Evolutionary conservation across 2,329 filamentous ascomycete species (phyloP).

Genomic region (Hyphodiscus sp.): DNA sequence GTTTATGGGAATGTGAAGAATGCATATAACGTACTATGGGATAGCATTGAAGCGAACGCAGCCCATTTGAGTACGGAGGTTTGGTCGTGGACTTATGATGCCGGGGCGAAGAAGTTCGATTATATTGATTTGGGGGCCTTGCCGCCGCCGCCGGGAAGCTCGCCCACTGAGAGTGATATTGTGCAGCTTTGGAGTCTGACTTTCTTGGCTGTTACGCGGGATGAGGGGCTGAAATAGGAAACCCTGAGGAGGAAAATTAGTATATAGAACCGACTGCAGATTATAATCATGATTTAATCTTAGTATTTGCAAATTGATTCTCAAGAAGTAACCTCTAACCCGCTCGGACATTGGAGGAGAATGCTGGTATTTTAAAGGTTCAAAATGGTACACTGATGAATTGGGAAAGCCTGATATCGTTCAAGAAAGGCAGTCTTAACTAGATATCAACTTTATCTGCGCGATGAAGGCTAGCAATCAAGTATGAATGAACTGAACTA

Average conservation of each 20-base stretch:
- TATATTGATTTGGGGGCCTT: slow-evolving; percentile 45
- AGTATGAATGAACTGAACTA: slow-evolving; percentile 9
- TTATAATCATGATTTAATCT: too few relatives aligned
- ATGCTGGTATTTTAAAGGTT: too few relatives aligned
- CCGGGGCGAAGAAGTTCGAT: slow-evolving; percentile 32
- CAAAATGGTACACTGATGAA: too few relatives aligned
- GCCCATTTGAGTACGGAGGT: slow-evolving; percentile 49
- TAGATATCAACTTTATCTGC: too few relatives aligned
- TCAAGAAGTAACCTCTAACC: too few relatives aligned
- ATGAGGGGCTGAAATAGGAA: slow-evolving; percentile 4
- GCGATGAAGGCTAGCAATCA: too few relatives aligned
- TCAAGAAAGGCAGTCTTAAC: too few relatives aligned
- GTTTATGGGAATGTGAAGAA: slow-evolving; percentile 39
- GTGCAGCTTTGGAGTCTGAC: slow-evolving; percentile 53
- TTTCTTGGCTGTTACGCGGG: slow-evolving; percentile 46
- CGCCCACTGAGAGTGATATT: slow-evolving; percentile 44
- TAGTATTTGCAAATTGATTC: too few relatives aligned
- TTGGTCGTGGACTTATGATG: slow-evolving; percentile 53
- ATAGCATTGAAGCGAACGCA: slow-evolving; percentile 50
- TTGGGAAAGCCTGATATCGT: too few relatives aligned
- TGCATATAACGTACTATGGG: slow-evolving; percentile 56
- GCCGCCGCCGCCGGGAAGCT: slow-evolving; percentile 39
- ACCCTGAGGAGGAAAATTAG: not conserved
- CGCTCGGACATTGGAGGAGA: too few relatives aligned
- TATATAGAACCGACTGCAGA: too few relatives aligned